Conservation (phyloP, 176 grass and related monocot species). For the Neostapfia colusana region DNA sequence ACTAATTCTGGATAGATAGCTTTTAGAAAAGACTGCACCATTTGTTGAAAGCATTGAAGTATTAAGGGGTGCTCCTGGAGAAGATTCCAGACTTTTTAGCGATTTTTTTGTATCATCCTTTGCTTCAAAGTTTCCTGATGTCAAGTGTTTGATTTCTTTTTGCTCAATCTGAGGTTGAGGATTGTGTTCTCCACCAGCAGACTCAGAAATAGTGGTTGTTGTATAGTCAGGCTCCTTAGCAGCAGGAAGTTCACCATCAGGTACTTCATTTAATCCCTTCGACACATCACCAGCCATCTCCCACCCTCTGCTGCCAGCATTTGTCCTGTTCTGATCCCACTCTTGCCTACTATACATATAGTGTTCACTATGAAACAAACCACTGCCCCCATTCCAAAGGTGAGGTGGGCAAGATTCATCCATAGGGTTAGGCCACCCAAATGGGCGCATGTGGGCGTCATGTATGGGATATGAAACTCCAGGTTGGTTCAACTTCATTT, state of each 20-base stretch:
- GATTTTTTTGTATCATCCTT: conserved; percentile 46
- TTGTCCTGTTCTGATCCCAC: conserved; percentile 72
- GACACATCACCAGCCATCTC: conserved; percentile 51
- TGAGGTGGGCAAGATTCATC: conserved; percentile 77
- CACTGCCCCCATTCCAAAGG: conserved; percentile 61
- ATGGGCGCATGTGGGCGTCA: conserved; percentile 70
- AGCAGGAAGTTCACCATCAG: conserved; percentile 49
- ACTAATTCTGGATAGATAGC: conserved; percentile 62
- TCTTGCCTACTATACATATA: conserved; percentile 67
- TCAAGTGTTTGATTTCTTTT: conserved; percentile 35
- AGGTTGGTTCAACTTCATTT: conserved; percentile 69
- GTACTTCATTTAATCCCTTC: conserved; percentile 56
- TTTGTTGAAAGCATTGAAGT: conserved; percentile 43
- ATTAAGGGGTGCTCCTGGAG: conserved; percentile 22
- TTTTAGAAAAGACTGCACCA: conserved; percentile 53
- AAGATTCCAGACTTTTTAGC: conserved; percentile 23
- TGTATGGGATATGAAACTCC: conserved; percentile 89
- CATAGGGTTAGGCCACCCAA: conserved; percentile 78
- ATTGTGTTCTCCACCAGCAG: conserved; percentile 39
- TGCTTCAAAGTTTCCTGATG: conserved; percentile 43
- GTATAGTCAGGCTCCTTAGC: conserved; percentile 53
- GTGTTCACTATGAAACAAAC: conserved; percentile 55
- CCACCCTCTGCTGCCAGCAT: conserved; percentile 57
- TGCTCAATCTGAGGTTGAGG: conserved; percentile 37
- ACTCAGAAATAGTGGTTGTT: conserved; percentile 38